A percentile compares a stretch with the other conserved stretches of the same genome.
Conservation (phyloP, 176 grass and related monocot species). For the Musa beccarii region DNA sequence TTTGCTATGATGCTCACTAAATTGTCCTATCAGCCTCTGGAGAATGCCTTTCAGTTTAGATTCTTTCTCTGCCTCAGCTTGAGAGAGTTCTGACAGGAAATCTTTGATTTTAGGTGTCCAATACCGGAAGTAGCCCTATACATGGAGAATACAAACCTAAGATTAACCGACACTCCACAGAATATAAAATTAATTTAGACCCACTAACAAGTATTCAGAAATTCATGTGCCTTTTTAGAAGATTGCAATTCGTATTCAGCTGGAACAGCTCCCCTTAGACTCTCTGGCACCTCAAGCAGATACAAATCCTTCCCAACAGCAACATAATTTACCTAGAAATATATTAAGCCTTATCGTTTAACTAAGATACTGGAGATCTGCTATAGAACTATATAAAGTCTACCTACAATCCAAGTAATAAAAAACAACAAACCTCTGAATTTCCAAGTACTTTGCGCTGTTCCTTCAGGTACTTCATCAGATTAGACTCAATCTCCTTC, state of each 20-base stretch:
- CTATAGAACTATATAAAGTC: slow-evolving; percentile 15
- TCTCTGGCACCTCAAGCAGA: slow-evolving; percentile 78
- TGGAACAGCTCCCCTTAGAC: slow-evolving; percentile 53
- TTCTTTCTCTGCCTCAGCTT: slow-evolving; percentile 80
- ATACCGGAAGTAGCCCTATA: slow-evolving; percentile 68
- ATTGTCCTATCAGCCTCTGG: slow-evolving; percentile 67
- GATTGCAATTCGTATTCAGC: slow-evolving; percentile 74
- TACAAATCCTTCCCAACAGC: slow-evolving; percentile 78
- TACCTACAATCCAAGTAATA: neutral
- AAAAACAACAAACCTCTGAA: slow-evolving; percentile 38
- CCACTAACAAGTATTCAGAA: neutral
- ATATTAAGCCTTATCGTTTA: neutral
- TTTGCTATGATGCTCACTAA: slow-evolving; percentile 68
- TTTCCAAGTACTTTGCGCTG: slow-evolving; percentile 49
- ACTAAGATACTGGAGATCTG: neutral
- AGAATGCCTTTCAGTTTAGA: slow-evolving; percentile 81
- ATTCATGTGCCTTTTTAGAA: slow-evolving; percentile 60
- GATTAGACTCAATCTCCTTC: slow-evolving; percentile 56
- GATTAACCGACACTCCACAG: neutral
- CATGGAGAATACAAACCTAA: slow-evolving; percentile 10
- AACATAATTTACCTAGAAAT: slow-evolving; percentile 71
- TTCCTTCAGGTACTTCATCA: slow-evolving; percentile 67
- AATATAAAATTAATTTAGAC: too few species aligned
- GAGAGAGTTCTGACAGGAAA: slow-evolving; percentile 63
- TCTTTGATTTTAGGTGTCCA: slow-evolving; percentile 91